These are phyloP conservation scores for Aeschynomene evenia DNA, from an alignment of 306 rosid species.

Conservation along the genomic window DNA sequence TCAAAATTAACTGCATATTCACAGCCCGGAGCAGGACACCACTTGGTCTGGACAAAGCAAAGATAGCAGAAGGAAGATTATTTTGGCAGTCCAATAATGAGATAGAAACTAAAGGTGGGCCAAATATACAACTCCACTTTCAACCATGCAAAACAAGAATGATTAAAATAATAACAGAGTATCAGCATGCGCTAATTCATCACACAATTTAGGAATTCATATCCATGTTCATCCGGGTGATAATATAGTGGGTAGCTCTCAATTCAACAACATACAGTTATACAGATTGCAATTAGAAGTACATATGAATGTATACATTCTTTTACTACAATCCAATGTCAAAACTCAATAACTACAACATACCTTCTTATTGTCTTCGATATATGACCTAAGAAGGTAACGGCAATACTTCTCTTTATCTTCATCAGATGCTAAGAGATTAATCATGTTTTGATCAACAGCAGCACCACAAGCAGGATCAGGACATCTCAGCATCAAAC, in stretches of 20 bases:
- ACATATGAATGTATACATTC: background rate
- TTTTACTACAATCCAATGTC: conserved; percentile 6
- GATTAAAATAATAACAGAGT: background rate
- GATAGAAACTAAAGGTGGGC: background rate
- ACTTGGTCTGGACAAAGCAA: conserved; percentile 59
- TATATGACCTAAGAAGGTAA: conserved; percentile 69
- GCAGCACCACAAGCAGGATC: conserved; percentile 73
- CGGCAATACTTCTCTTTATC: conserved; percentile 62
- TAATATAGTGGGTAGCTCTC: background rate
- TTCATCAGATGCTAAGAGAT: conserved; percentile 41
- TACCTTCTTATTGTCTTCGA: conserved; percentile 72
- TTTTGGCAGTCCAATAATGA: background rate
- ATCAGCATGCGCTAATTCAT: conserved; percentile 11
- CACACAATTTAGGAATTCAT: conserved; percentile 14
- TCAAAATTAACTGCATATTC: conserved; percentile 64
- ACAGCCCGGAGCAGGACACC: conserved; percentile 94
- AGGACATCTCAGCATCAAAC: conserved; percentile 80
- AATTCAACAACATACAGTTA: conserved; percentile 3
- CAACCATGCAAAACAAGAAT: background rate
- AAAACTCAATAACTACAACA: conserved; percentile 10
- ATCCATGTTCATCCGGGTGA: background rate
- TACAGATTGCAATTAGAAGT: background rate
- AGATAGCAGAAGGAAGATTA: conserved; percentile 1
- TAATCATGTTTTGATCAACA: conserved; percentile 69
- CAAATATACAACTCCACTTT: background rate